Percentiles rank a stretch among this genome's conserved stretches.
Conservation (phyloP, 495 filamentous ascomycete species). For the Aspergillus biplanus region DNA sequence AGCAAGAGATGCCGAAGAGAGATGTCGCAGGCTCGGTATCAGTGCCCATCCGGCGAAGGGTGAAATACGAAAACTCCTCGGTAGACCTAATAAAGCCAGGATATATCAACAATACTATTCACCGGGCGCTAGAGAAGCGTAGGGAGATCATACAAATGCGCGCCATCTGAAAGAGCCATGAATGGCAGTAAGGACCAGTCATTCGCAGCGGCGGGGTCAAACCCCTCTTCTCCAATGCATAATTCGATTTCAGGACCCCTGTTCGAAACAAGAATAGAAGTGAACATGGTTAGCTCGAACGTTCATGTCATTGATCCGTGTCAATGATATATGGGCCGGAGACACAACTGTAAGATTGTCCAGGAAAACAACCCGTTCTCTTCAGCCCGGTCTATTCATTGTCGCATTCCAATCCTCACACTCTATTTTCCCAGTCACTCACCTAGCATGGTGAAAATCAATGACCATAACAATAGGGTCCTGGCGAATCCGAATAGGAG, state of each 20-base stretch:
- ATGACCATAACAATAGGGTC: constrained; percentile 81
- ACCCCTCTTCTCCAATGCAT: constrained; percentile 83
- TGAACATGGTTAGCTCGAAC: constrained; percentile 10
- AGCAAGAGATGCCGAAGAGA: constrained; percentile 95
- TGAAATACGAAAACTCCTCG: constrained; percentile 99
- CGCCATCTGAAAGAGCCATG: constrained; percentile 96
- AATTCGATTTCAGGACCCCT: constrained; percentile 93
- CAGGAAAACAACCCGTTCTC: background rate
- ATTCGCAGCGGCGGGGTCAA: constrained; percentile 80
- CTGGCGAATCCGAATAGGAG: constrained; percentile 36
- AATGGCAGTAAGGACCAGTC: constrained; percentile 94
- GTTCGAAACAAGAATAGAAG: constrained; percentile 12
- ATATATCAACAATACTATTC: background rate
- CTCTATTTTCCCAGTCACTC: constrained; percentile 24
- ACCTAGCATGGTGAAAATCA: constrained; percentile 95
- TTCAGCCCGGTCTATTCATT: background rate
- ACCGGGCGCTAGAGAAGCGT: background rate
- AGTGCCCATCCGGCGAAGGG: constrained; percentile 72
- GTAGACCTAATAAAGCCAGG: constrained; percentile 57
- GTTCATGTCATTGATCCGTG: background rate
- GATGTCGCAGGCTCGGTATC: constrained; percentile 67
- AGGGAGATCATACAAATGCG: constrained; percentile 72
- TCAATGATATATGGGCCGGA: constrained; percentile 5
- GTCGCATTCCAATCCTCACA: background rate
- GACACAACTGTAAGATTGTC: constrained; percentile 5